These are phyloP conservation scores for Aphanocladium album DNA, from an alignment of 2,329 filamentous ascomycete species.

Conservation along the genomic window DNA sequence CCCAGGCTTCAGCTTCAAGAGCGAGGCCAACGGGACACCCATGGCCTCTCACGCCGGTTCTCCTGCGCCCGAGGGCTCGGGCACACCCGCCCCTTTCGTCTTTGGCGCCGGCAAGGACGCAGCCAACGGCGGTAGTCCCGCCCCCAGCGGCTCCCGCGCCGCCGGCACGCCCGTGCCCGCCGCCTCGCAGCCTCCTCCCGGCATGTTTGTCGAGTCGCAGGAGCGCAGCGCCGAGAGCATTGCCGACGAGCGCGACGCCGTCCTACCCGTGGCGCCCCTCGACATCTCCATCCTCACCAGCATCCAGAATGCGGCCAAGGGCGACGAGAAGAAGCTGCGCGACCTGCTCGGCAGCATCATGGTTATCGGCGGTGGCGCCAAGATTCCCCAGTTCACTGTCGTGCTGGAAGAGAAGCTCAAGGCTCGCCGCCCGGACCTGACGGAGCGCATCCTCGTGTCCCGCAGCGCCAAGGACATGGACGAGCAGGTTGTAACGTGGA, in stretches of 20 bases:
- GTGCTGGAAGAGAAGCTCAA: constrained; percentile 81
- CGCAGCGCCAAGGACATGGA: constrained; percentile 86
- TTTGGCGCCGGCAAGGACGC: constrained; percentile 46
- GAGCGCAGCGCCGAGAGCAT: constrained; percentile 48
- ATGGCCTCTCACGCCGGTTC: constrained; percentile 83
- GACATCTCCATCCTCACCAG: constrained; percentile 87
- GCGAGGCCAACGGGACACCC: constrained; percentile 69
- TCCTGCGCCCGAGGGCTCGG: constrained; percentile 71
- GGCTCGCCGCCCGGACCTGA: constrained; percentile 55
- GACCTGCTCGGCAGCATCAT: constrained; percentile 89
- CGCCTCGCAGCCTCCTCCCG: constrained; percentile 35
- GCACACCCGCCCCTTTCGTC: constrained; percentile 60
- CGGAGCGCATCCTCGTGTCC: constrained; percentile 57
- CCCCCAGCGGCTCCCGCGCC: constrained; percentile 48
- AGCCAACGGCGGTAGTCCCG: constrained; percentile 48
- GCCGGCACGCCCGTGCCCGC: constrained; percentile 39
- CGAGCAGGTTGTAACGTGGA: constrained; percentile 96
- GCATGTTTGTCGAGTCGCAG: constrained; percentile 46
- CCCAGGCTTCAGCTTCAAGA: constrained; percentile 62
- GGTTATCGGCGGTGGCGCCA: constrained; percentile 80
- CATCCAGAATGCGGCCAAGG: constrained; percentile 79
- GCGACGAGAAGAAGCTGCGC: constrained; percentile 87
- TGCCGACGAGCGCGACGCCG: constrained; percentile 68
- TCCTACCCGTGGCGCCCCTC: constrained; percentile 76
- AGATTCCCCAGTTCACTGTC: constrained; percentile 72